Conservation (phyloP, 139 green algal species). For the Ostreobium quekettii region DNA sequence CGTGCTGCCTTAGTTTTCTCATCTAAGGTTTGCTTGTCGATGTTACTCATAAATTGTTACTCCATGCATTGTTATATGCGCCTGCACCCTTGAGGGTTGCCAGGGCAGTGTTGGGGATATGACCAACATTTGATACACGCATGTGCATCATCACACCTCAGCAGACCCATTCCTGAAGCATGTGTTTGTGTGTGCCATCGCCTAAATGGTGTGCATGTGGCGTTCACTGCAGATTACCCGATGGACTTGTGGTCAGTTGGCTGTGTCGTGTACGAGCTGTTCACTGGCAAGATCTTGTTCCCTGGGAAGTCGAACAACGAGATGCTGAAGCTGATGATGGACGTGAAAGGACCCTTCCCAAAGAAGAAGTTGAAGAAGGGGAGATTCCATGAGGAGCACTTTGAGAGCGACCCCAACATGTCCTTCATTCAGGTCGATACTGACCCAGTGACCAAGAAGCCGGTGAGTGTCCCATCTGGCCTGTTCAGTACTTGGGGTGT, state of each 20-base stretch:
- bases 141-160: no score
- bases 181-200: no score
- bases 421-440: constrained; percentile 67
- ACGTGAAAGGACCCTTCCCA: constrained; percentile 87
- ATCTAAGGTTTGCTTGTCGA: no score
- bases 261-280: constrained; percentile 95
- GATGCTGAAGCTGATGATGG: constrained; percentile 95
- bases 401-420: constrained; percentile 66
- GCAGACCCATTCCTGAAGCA: no score
- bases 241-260: constrained; percentile 97
- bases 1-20: no score
- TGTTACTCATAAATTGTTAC: no score
- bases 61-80: no score
- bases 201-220: neutral
- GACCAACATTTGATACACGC: no score
- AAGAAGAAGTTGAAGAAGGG: constrained; percentile 85
- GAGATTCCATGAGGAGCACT: constrained; percentile 61
- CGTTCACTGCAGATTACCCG: constrained; percentile 53
- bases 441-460: constrained; percentile 65
- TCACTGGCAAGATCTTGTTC: constrained; percentile 94
- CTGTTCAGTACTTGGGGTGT: no score
- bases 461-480: constrained; percentile 37
- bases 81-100: no score
- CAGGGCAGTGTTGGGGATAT: no score
- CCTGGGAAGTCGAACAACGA: constrained; percentile 94